Evolutionary conservation across 306 rosid species (phyloP).

Genomic region (Pachyrhizus erosus): DNA sequence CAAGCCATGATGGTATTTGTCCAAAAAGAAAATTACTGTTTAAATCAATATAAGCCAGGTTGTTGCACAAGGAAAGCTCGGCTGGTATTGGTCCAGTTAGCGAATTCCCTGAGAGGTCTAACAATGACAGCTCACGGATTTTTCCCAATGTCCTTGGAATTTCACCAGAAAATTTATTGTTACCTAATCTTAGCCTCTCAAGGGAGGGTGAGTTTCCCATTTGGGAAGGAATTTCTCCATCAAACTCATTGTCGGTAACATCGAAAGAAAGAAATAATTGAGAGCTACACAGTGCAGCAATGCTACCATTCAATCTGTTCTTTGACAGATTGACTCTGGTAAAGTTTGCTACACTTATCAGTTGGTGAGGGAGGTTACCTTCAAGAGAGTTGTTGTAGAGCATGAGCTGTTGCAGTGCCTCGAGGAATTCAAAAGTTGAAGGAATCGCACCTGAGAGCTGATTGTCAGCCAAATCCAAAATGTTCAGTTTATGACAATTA

Average conservation of each 20-base stretch:
- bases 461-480: conserved; percentile 88
- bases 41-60: conserved; percentile 71
- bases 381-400: conserved; percentile 94
- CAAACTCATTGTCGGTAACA: conserved; percentile 73
- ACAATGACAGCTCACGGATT: conserved; percentile 60
- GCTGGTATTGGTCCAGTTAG: conserved; percentile 79
- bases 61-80: conserved; percentile 80
- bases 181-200: conserved; percentile 78
- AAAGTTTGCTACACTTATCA: conserved; percentile 65
- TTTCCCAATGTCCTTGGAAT: conserved; percentile 75
- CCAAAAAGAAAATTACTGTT: conserved; percentile 74
- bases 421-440: conserved; percentile 63
- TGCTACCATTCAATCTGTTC: conserved; percentile 82
- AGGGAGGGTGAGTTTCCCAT: conserved; percentile 75
- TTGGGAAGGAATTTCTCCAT: conserved; percentile 71
- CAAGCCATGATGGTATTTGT: conserved; percentile 79
- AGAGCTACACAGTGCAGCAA: conserved; percentile 72
- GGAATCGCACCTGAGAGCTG: conserved; percentile 78
- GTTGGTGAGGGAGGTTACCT: conserved; percentile 82
- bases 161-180: conserved; percentile 76
- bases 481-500: conserved; percentile 68
- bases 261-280: conserved; percentile 76
- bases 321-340: conserved; percentile 83
- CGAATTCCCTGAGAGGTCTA: conserved; percentile 81
- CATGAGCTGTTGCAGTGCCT: conserved; percentile 74